Percentiles rank a stretch among this genome's conserved stretches.
Evolutionary conservation across 2,329 filamentous ascomycete genomes (phyloP).

Genomic region (Neurospora crassa): DNA sequence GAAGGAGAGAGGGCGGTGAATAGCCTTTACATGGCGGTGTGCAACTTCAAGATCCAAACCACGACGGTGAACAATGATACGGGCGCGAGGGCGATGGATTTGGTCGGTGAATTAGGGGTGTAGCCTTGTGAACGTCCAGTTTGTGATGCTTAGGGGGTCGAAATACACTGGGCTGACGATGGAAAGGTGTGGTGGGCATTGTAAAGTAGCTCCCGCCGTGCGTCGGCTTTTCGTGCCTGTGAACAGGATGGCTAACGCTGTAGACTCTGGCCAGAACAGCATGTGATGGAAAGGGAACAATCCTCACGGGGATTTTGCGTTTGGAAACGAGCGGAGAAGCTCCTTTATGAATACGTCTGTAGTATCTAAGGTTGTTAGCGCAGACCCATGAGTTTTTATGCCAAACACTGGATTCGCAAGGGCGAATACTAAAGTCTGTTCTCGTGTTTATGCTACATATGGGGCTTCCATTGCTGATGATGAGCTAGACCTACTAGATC

Average conservation of each 20-base stretch:
- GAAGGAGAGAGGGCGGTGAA: neutral
- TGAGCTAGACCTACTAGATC: neutral
- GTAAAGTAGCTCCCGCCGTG: no score
- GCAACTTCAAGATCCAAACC: neutral
- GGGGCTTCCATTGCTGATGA: neutral
- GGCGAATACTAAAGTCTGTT: neutral
- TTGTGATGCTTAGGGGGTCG: no score
- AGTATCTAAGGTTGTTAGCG: neutral
- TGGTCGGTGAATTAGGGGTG: neutral
- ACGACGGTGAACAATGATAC: neutral
- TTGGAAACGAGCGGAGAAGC: neutral
- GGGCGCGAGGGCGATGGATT: neutral
- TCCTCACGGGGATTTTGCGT: neutral
- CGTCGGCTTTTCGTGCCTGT: no score
- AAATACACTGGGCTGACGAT: conserved; percentile 27
- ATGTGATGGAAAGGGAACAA: neutral
- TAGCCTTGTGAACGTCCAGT: neutral
- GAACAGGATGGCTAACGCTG: no score
- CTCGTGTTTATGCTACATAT: neutral
- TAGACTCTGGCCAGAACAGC: neutral
- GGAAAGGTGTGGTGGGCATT: conserved; percentile 26
- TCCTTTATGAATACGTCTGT: neutral
- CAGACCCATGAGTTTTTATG: neutral
- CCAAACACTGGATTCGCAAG: neutral
- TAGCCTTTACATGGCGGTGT: neutral